phyloP scores from a whole-genome alignment of 108 stramenopile genomes.

The Stephanodiscus triporus region DNA sequence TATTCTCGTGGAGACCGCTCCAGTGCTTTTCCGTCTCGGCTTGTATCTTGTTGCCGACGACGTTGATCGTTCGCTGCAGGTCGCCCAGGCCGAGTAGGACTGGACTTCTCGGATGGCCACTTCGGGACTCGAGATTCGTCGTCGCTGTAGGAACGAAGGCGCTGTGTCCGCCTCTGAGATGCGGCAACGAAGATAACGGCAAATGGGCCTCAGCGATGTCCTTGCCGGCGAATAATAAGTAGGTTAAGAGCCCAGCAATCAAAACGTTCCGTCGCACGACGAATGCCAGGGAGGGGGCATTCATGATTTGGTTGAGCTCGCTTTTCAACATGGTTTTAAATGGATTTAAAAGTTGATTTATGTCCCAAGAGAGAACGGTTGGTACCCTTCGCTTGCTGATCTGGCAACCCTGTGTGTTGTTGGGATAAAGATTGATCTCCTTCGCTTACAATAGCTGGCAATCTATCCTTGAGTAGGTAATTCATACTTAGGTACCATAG shows the following conservation, averaged over 20 bases:
- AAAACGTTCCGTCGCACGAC: conserved; percentile 8
- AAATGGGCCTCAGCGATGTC: neutral
- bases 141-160: neutral
- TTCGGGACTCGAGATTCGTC: neutral
- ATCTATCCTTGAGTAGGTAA: no score
- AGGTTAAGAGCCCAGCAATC: neutral
- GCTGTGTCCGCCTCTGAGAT: neutral
- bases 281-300: neutral
- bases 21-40: conserved; percentile 27
- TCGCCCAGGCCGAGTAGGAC: conserved; percentile 1
- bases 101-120: neutral
- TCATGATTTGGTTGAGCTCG: conserved; percentile 2
- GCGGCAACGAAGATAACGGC: neutral
- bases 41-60: conserved; percentile 28
- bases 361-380: no score
- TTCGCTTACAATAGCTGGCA: no score
- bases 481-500: no score
- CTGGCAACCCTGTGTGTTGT: no score
- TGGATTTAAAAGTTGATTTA: no score
- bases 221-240: neutral
- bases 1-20: conserved; percentile 23
- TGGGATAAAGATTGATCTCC: no score
- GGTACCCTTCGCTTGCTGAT: no score
- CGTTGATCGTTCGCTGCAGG: conserved; percentile 17
- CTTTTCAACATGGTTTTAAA: conserved; percentile 11